Conservation (phyloP, 192 early-diverging fungal species). For the Coemansia sp. region DNA sequence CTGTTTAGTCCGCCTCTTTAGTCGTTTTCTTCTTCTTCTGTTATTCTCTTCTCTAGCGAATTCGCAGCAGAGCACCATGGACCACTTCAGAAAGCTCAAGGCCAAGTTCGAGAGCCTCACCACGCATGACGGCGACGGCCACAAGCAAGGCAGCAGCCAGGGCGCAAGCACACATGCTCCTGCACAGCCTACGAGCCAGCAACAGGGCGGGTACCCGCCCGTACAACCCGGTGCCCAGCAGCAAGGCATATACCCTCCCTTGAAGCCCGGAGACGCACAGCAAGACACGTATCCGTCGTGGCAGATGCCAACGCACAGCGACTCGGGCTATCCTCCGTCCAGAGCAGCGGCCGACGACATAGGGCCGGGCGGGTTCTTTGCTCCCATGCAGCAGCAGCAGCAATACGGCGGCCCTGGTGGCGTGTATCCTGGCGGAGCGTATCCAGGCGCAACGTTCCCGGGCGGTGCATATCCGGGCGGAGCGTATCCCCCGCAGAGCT, state of each 20-base stretch:
- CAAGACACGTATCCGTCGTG: not conserved
- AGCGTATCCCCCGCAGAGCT: conserved; percentile 1
- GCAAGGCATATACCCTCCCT: not conserved
- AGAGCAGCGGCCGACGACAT: not conserved
- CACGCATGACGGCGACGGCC: not conserved
- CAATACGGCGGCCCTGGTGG: not conserved
- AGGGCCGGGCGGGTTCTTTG: conserved; percentile 35
- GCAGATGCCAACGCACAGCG: conserved; percentile 2
- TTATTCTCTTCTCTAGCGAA: not conserved
- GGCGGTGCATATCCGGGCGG: not conserved
- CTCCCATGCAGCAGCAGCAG: conserved; percentile 9
- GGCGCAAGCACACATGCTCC: not conserved
- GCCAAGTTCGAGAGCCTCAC: conserved; percentile 44
- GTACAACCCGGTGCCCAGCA: not conserved
- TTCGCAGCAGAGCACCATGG: conserved; percentile 8
- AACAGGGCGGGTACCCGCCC: not conserved
- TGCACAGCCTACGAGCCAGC: not conserved
- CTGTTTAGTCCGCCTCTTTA: not conserved
- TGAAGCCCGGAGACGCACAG: not conserved
- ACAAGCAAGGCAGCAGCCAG: not conserved
- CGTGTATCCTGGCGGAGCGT: not conserved
- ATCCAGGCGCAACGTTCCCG: not conserved
- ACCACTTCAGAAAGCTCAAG: conserved; percentile 40
- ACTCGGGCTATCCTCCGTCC: not conserved
- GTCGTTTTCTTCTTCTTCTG: not conserved